These are phyloP conservation scores for Deuterostichococcus epilithicus DNA, from an alignment of 139 green algal species.

Conservation along the genomic window DNA sequence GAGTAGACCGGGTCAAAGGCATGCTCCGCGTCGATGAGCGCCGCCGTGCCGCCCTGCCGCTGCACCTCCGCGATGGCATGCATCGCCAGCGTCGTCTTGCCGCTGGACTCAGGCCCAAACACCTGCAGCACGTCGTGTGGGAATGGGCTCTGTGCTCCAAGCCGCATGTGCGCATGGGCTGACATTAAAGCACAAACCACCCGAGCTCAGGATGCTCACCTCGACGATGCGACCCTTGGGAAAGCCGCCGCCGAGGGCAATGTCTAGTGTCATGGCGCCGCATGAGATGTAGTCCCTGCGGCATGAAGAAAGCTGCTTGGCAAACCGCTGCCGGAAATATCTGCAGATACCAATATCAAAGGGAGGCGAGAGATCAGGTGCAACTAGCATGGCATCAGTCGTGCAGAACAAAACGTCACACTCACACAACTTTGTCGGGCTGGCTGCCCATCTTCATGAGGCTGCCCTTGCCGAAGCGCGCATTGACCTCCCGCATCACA, in stretches of 20 bases:
- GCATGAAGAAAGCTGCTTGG: not conserved
- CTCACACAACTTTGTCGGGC: conserved; percentile 38
- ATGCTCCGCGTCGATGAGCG: conserved; percentile 94
- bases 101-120: conserved; percentile 86
- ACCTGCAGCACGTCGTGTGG: conserved; percentile 46
- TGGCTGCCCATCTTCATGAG: conserved; percentile 60
- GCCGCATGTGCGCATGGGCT: not conserved
- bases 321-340: not conserved
- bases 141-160: not conserved
- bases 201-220: conserved; percentile 34
- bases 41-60: conserved; percentile 50
- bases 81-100: conserved; percentile 96
- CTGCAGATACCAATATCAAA: not conserved
- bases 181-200: not conserved
- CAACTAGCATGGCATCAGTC: too few species aligned
- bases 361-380: too few species aligned
- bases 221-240: conserved; percentile 85
- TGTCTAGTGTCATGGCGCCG: conserved; percentile 80
- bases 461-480: conserved; percentile 55
- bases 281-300: conserved; percentile 61
- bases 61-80: conserved; percentile 88
- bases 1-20: conserved; percentile 89
- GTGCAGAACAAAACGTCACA: not conserved
- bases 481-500: conserved; percentile 50
- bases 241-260: conserved; percentile 78